Evolutionary conservation across 2,329 filamentous ascomycete genomes (phyloP).

Genomic region (Ophiostoma piceae): DNA sequence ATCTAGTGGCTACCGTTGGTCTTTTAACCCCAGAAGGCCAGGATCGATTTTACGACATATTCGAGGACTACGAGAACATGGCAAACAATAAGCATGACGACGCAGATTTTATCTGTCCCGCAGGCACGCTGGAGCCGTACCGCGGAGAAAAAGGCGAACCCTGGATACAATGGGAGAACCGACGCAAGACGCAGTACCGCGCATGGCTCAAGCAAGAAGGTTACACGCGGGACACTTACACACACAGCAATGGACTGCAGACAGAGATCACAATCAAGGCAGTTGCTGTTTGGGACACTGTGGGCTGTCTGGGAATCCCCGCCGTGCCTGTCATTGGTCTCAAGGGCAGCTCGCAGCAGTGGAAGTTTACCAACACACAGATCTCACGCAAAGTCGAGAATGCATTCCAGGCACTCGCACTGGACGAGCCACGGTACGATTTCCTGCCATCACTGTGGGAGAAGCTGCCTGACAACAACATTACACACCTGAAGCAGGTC

Average conservation of each 20-base stretch:
- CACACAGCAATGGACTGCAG: slow-evolving; percentile 29
- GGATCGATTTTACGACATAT: slow-evolving; percentile 41
- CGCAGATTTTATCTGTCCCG: slow-evolving; percentile 30
- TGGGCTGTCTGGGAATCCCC: slow-evolving; percentile 43
- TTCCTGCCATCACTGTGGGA: slow-evolving; percentile 44
- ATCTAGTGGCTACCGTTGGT: slow-evolving; percentile 38
- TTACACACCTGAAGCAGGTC: slow-evolving; percentile 34
- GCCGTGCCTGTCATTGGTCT: slow-evolving; percentile 37
- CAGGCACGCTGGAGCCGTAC: slow-evolving; percentile 28
- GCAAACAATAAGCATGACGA: slow-evolving; percentile 27
- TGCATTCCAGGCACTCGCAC: slow-evolving; percentile 48
- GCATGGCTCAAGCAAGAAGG: slow-evolving; percentile 34
- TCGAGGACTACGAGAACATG: slow-evolving; percentile 37
- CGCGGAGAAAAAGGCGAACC: slow-evolving; percentile 30
- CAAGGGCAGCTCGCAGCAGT: slow-evolving; percentile 36
- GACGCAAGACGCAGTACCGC: slow-evolving; percentile 36
- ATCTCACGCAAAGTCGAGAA: slow-evolving; percentile 40
- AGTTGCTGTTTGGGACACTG: slow-evolving; percentile 48
- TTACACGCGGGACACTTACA: slow-evolving; percentile 36
- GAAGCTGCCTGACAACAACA: slow-evolving; percentile 30
- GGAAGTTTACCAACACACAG: slow-evolving; percentile 41
- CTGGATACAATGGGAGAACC: slow-evolving; percentile 34
- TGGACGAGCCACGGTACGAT: slow-evolving; percentile 44
- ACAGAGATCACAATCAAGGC: slow-evolving; percentile 41
- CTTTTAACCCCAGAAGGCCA: slow-evolving; percentile 41